Conservation (phyloP, 352 stramenopile genomes). For the Globisporangium orthogonon region DNA sequence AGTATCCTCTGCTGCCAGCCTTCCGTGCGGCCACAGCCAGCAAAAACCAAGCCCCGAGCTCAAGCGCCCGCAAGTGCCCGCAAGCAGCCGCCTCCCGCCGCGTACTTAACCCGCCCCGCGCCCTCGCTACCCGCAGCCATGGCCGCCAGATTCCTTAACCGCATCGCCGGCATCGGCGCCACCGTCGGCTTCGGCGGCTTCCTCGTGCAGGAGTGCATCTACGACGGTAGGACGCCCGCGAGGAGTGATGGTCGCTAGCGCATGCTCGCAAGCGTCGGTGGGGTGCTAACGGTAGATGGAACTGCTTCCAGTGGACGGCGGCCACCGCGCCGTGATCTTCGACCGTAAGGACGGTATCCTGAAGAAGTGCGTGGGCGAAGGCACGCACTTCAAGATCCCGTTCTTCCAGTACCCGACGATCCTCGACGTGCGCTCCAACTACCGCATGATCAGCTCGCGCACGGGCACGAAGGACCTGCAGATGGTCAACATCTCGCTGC, state of each 20-base stretch:
- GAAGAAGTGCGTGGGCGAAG: slow-evolving; percentile 93
- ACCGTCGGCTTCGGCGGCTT: slow-evolving; percentile 65
- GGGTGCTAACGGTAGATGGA: neutral
- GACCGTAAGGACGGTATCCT: slow-evolving; percentile 97
- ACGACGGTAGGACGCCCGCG: slow-evolving; percentile 46
- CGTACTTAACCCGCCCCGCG: too few relatives aligned
- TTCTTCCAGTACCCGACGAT: slow-evolving; percentile 97
- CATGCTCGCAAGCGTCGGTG: too few relatives aligned
- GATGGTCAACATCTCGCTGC: slow-evolving; percentile 99
- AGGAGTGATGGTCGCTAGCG: neutral
- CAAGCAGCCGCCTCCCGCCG: neutral
- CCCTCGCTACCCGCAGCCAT: slow-evolving; percentile 21
- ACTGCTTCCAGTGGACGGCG: slow-evolving; percentile 90
- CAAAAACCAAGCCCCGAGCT: neutral
- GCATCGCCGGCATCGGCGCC: slow-evolving; percentile 44
- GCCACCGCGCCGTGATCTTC: slow-evolving; percentile 98
- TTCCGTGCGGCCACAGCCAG: slow-evolving; percentile 1
- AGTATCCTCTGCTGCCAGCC: neutral
- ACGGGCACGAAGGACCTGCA: slow-evolving; percentile 99
- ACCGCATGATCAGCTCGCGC: slow-evolving; percentile 94
- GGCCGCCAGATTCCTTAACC: slow-evolving; percentile 72
- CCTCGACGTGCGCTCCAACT: slow-evolving; percentile 97
- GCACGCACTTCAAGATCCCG: slow-evolving; percentile 99
- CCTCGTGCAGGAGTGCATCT: slow-evolving; percentile 73
- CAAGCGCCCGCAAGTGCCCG: neutral